Base-by-base conservation (phyloP, 164 flowering plant species). In the Aristolochia contorta region DNA sequence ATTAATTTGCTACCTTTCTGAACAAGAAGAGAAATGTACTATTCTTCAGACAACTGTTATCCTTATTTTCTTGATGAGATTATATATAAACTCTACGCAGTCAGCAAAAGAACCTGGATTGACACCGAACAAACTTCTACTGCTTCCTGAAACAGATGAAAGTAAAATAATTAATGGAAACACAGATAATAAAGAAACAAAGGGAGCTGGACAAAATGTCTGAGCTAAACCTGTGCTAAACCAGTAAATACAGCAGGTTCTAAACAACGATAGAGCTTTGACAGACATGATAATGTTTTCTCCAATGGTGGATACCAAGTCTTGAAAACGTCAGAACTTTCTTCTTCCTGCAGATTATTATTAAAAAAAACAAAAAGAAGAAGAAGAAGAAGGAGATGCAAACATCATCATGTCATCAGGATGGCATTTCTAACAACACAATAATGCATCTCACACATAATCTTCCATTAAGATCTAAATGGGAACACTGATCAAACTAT, bases 291-390 rank as follows among this genome's bases (percentile, higher is more conserved):
- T 24, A 94, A 43, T 52, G 99, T 91, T 78, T 84, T 94, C 84
- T 94, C 97, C 71, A 94, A 67, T 6, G 99, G 95, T 43, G 99
- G 96, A 68, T 91, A 94, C 97, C 96, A 94, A 53, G 93, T 79
- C 63, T 82, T 82, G 58, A 73, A 86, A 63, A 76, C 80, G 73
- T 85, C 83, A 62, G 77, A 63, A 65, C 66, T 82, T 70, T 78
- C 89, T 60, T 76, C 89, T 62, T 58, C 79, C 96, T 91, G 80
- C 69, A 58, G 47, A 33, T 49, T 43, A 16, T 54, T 27, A n/a
- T 60, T 19, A 15, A 48, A 53, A 30, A 18, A 56, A 37, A n/a
- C n/a, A n/a, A n/a, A n/a, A n/a, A n/a, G n/a, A n/a, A n/a, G n/a
- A n/a, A n/a, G n/a, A n/a, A n/a, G n/a, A n/a, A n/a, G n/a, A n/a